Evolutionary conservation across 768 basidiomycete species (phyloP).

Genomic region (Mrakia frigida): DNA sequence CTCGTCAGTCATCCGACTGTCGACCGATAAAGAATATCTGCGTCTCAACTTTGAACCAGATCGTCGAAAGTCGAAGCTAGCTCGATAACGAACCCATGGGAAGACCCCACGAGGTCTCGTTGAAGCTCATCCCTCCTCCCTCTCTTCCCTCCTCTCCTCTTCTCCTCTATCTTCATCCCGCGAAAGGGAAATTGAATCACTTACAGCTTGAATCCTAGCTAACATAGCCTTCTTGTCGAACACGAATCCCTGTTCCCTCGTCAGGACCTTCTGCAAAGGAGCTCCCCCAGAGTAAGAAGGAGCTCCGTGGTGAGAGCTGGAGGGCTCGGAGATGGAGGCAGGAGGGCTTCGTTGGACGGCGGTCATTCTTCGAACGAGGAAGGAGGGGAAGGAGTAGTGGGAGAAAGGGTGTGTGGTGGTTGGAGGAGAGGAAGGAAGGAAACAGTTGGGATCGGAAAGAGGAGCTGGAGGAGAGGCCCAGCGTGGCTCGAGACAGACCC

Average conservation of each 20-base stretch:
- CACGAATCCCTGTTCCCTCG: not conserved
- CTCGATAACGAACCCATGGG: too few relatives aligned
- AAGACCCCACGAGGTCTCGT: not conserved
- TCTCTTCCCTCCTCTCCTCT: not conserved
- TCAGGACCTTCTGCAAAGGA: not conserved
- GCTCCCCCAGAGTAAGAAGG: constrained; percentile 1
- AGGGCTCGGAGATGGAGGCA: not conserved
- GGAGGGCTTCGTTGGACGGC: not conserved
- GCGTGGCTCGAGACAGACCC: not conserved
- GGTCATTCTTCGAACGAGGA: not conserved
- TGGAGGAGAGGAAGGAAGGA: not conserved
- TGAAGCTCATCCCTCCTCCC: not conserved
- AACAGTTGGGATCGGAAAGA: not conserved
- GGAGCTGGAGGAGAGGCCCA: not conserved
- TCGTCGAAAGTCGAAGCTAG: too few relatives aligned
- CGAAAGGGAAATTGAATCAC: not conserved
- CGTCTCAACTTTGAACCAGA: too few relatives aligned
- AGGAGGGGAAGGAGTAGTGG: not conserved
- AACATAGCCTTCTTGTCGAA: constrained; percentile 17
- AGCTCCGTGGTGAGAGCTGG: not conserved
- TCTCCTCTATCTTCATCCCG: not conserved
- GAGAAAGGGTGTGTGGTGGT: not conserved
- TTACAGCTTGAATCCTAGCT: not conserved
- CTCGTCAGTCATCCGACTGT: not conserved
- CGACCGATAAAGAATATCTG: too few relatives aligned